phyloP scores from a whole-genome alignment of 2,329 filamentous ascomycete genomes.

The Aspergillus fumigatus region DNA sequence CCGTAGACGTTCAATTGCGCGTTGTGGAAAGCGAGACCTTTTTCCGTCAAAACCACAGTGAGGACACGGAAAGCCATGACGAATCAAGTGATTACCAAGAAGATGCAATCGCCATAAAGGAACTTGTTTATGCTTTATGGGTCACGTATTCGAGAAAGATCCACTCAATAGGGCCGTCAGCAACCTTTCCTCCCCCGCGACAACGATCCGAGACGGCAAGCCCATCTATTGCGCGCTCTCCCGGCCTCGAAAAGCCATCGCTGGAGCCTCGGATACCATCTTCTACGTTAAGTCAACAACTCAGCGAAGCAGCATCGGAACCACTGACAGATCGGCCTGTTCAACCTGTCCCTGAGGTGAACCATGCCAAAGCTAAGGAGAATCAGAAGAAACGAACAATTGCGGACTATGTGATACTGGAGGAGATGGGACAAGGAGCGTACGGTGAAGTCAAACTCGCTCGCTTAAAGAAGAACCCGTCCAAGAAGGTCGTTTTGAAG shows the following conservation, averaged over 20 bases:
- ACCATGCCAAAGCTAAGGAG: conserved; percentile 23
- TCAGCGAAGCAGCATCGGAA: conserved; percentile 47
- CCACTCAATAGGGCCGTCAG: conserved; percentile 65
- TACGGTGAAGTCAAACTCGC: conserved; percentile 97
- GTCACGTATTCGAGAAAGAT: conserved; percentile 93
- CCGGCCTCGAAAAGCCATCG: conserved; percentile 20
- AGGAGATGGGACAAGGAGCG: conserved; percentile 97
- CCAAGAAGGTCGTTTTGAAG: conserved; percentile 87
- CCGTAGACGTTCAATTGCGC: conserved; percentile 93
- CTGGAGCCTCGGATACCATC: conserved; percentile 37
- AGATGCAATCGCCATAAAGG: conserved; percentile 52
- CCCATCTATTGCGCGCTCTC: conserved; percentile 62
- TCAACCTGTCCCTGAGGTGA: conserved; percentile 31
- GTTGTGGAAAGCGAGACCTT: conserved; percentile 86
- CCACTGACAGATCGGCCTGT: conserved; percentile 40
- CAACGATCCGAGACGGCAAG: conserved; percentile 59
- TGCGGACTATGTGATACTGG: conserved; percentile 82
- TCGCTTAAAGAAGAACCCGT: conserved; percentile 69
- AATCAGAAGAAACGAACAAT: conserved; percentile 70
- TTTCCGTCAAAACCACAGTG: conserved; percentile 53
- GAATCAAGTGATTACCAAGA: conserved; percentile 46
- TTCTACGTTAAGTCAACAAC: conserved; percentile 48
- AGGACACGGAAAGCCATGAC: conserved; percentile 61
- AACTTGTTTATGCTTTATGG: conserved; percentile 93
- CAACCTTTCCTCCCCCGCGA: conserved; percentile 50